Evolutionary conservation across 2,329 filamentous ascomycete species (phyloP), one percentile per base, ranked within the genome.

Genomic region (Leptographium lundbergii): DNA sequence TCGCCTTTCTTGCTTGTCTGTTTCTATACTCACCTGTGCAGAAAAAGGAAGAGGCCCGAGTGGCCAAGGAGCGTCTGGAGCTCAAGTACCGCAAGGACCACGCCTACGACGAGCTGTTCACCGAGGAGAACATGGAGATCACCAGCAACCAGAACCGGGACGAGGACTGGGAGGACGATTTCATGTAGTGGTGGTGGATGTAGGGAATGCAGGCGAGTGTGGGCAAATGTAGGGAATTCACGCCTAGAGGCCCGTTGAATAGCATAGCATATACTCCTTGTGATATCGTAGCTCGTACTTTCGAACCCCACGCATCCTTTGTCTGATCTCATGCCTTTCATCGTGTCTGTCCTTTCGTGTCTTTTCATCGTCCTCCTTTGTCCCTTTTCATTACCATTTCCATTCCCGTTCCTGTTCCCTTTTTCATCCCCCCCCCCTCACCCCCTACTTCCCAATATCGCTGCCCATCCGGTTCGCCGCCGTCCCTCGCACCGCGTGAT

Each of bases 81-180:
- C 82, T 92, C 74, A 95, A 95, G 72, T 95, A 85, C 80, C 89
- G 95, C 73, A 94, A 94, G 74, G 91, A 96, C n/a, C 92, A 99
- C 73, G 92, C 91, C 2, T 99, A 99, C 71, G 94, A 97, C 69
- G 91, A 96, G 54, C 73, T 96, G 58, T 91, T 96, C 71, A 84
- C 81, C 5, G 90, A 95, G 58, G 89, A 96, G 60, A 87, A 88
- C 66, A 79, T 95, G 75, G 84, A 84, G 51, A 74, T 72, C 25
- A 84, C 84, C 59, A 96, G 86, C 74, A 99, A 99, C 72, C 89
- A 96, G 73, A 85, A 96, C 68, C 82, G 90, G 17, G 79, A 81
- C 63, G 81, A 84, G 61, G 77, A 89, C 69, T 91, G 89, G 75
- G 81, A 89, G 68, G 91, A 96, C 61, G 92, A 99, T 69, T 99